Evolutionary conservation across 1,139 yeast species (phyloP), one percentile per base, ranked within the genome.

Genomic region (Spencermartinsiella ligniputridi): DNA sequence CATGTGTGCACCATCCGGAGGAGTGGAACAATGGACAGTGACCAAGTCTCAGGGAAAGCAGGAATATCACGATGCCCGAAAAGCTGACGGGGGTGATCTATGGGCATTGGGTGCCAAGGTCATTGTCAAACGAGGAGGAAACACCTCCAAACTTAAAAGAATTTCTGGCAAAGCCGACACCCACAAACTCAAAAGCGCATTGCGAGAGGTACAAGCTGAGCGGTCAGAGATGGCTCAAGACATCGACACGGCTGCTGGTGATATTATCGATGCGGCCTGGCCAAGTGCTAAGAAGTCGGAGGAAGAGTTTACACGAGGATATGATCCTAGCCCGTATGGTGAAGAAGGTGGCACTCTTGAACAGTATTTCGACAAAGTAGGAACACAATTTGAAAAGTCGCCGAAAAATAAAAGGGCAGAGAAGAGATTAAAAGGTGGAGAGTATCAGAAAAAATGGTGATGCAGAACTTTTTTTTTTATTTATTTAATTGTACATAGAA

Each of bases 41-140:
- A 85, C 97, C 1, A 85, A 83, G 61, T 81, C 95, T 19, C 74
- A 78, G 46, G 86, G 87, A 11, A 79, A 80, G 54, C 84, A 81
- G 53, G 79, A 72, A 1, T 92, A 88, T 57, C 95, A 87, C 55
- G 97, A 92, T 67, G 96, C 96, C 0, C 74, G 97, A 48, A 90
- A 92, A 62, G 78, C 87, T 0, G 68, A 66, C 32, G 77, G 80
- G 58, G 96, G 97, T n/a, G 99, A 92, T 61, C 67, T 83, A 45
- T 92, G 97, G 97, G 83, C 84, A 0, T 69, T 87, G 44, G 92
- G 79, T 21, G 84, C 83, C 38, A 90, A 90, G 67, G 74, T 82
- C 46, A 41, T 52, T 2, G 58, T 50, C 54, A 48, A 55, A 29
- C 51, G 58, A 36, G 56, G 61, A 16, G 60, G 57, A 22, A 54